Evolutionary conservation across 2,329 filamentous ascomycete genomes (phyloP).

Genomic region (Aureobasidium sp.): DNA sequence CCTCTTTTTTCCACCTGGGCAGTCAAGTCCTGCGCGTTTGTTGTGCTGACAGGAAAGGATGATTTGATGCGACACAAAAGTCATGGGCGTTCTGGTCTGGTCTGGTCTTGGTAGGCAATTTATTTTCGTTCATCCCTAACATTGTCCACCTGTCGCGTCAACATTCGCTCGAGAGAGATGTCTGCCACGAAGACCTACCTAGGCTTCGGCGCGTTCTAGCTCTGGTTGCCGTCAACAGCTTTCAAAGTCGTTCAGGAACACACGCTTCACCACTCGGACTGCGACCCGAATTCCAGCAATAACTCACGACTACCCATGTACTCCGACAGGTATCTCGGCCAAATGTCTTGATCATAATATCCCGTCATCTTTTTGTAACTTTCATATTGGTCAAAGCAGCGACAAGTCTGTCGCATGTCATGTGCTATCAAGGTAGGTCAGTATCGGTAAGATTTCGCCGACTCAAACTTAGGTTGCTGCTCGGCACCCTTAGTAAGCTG

Average conservation of each 20-base stretch:
- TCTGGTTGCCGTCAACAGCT: background rate
- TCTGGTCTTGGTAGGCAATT: slow-evolving; percentile 11
- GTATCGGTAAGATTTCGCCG: background rate
- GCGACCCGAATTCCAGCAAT: background rate
- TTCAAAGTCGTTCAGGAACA: no score
- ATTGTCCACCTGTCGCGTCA: background rate
- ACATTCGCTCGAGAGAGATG: background rate
- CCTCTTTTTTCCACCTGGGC: background rate
- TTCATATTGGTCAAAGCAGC: background rate
- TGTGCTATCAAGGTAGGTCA: background rate
- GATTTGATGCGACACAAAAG: slow-evolving; percentile 10
- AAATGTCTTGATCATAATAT: background rate
- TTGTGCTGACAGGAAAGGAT: slow-evolving; percentile 4
- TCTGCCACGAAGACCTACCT: background rate
- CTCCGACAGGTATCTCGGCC: background rate
- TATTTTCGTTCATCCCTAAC: background rate
- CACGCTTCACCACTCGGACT: background rate
- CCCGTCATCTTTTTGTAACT: background rate
- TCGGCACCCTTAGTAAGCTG: background rate
- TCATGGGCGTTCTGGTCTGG: slow-evolving; percentile 7
- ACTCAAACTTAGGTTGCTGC: background rate
- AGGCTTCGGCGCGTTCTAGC: background rate
- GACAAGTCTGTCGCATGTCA: background rate
- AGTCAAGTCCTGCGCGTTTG: slow-evolving; percentile 9
- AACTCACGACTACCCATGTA: background rate